Base-by-base conservation (phyloP, 495 filamentous ascomycete species). In the Cryomyces minteri region DNA sequence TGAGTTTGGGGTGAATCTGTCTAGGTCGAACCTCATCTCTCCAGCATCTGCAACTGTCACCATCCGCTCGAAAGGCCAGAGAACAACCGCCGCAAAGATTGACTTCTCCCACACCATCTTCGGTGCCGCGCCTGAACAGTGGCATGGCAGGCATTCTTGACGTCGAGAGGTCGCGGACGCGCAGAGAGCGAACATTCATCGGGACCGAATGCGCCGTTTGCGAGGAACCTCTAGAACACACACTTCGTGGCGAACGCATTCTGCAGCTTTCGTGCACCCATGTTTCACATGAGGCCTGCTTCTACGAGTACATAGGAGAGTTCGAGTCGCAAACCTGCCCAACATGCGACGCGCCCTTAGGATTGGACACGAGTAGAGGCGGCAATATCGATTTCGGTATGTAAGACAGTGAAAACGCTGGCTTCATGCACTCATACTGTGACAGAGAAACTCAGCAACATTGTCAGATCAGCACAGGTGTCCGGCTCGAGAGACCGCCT, bases 231-330 rank as follows among this genome's bases (percentile, higher is more conserved):
- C 64, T 99, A 50, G 90, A 99, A 58, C 90, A 99, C 57, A 99
- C 87, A 9, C 69, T 99, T 37, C 83, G 86, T 10, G 92, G 92
- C 43, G 90, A 99, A 64, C 77, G 86, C 47, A 84, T 99, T 43
- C 70, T 99, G 44, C 92, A 96, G 58, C 88, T 99, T 55, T 93
- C 90, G 29, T 99, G 90, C 62, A 71, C 77, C 8, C 90, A 99
- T 60, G 92, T 99, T 32, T 84, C 88, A 11, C 90, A 99, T 57
- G 90, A 96, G 60, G 92, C 92, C 14, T 99, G 90, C 64, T 99
- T 99, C 61, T 99, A 96, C 63, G 92, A 99, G 63, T 95, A 87
- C 56, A 90, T 99, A 53, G 82, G 85, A 49, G 88, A 94, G 59
- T 83, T 84, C 49, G 92, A 99, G 51, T 85, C 84, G 37, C 87